Evolutionary conservation across 208 protist genomes (phyloP), one percentile per base, ranked within the genome.

Genomic region (Trypanosoma theileri): DNA sequence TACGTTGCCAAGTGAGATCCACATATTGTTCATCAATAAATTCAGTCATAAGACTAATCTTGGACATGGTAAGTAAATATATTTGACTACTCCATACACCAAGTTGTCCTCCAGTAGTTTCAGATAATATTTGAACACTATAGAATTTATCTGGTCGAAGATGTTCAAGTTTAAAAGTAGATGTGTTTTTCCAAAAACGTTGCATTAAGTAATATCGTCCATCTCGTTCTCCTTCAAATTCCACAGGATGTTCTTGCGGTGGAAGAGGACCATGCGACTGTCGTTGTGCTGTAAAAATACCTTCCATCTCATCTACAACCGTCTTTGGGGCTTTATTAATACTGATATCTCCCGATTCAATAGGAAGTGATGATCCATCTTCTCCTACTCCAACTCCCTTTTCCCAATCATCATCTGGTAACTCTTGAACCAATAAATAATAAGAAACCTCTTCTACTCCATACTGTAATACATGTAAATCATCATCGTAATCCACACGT

Each of bases 391-490:
- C 68, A 31, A 79, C 69, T 24, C 51, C 46, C 4, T 64, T 60
- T 31, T 61, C 63, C 44, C 16, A 14, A 14, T 52, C 68, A 21
- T 74, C 63, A 56, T 82, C 55, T 10, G 54, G 55, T 12, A 95
- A 31, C 75, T 97, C 90, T 56, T 84, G 60, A 19, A 97, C 44
- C 12, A 82, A 69, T 14, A 97, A 60, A 63, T 89, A 96, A 71
- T 84, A 93, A 12, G 79, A 80, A 10, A 75, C 84, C 13, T 81
- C 85, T 65, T 92, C 83, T 0, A 92, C 76, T 46, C 75, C 81
- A 66, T 80, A 81, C 72, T 93, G 84, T 14, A 96, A 64, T 10
- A 96, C 84, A 76, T 92, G 79, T 71, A 93, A 80, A 70, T 97
- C 89, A 67, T 89, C 82, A 74, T 90, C 84, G 71, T 95, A 94